These are phyloP conservation scores for Neophaeococcomyces aloes DNA, from an alignment of 2,329 filamentous ascomycete genomes.

Conservation along the genomic window DNA sequence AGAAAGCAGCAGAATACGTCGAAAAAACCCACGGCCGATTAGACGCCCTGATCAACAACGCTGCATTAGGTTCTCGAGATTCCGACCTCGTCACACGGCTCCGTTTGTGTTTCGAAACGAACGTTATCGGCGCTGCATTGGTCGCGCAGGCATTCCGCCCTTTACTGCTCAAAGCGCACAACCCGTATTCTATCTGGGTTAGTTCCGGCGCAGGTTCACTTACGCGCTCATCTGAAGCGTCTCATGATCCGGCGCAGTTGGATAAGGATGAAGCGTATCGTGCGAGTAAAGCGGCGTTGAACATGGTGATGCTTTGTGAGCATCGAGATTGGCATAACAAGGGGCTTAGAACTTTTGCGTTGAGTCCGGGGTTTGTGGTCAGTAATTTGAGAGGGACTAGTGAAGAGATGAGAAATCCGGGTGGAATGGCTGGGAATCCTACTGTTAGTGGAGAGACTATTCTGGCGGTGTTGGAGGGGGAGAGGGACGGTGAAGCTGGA, in stretches of 20 bases:
- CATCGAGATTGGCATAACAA: conserved; percentile 30
- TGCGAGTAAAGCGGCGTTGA: conserved; percentile 29
- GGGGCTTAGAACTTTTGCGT: conserved; percentile 39
- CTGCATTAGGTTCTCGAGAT: conserved; percentile 11
- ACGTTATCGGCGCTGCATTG: conserved; percentile 28
- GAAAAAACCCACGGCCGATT: conserved; percentile 41
- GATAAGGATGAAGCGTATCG: conserved; percentile 5
- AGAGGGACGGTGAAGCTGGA: conserved; percentile 32
- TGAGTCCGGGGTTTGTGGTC: conserved; percentile 38
- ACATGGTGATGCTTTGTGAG: conserved; percentile 43
- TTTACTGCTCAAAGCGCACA: conserved; percentile 25
- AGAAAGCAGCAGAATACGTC: conserved; percentile 46
- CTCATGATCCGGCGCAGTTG: no score
- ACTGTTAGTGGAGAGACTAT: conserved; percentile 32
- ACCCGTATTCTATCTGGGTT: conserved; percentile 28
- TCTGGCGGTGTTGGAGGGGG: conserved; percentile 32
- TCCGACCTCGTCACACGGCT: conserved; percentile 10
- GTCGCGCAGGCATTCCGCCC: conserved; percentile 27
- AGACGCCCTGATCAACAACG: conserved; percentile 23
- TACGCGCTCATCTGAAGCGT: no score
- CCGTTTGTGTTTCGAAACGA: conserved; percentile 26
- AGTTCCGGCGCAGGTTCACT: conserved; percentile 26
- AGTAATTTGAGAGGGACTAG: conserved; percentile 32
- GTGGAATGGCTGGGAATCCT: conserved; percentile 23
- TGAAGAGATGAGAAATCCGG: conserved; percentile 24